Percentiles rank a stretch among this genome's conserved stretches.
Conservation (phyloP, 208 protist species). For the Kentomonas sorsogonicus region DNA sequence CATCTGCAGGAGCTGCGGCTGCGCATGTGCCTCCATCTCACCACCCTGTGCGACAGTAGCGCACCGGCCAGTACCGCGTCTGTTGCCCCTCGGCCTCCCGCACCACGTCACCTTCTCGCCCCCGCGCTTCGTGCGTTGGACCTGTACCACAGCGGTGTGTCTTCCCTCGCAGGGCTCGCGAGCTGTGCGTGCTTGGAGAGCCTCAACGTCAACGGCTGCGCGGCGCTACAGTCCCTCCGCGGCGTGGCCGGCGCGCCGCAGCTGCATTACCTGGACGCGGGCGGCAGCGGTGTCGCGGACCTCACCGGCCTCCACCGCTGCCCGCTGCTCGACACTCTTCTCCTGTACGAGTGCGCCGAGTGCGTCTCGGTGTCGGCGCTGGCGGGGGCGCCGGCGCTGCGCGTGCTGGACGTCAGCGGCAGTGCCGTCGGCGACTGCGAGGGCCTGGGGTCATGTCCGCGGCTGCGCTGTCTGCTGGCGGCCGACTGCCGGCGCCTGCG, state of each 20-base stretch:
- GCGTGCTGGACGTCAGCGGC: neutral
- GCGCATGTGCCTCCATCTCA: no score
- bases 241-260: neutral
- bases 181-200: neutral
- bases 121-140: no score
- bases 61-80: no score
- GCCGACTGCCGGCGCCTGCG: slow-evolving; percentile 5
- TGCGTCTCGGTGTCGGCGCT: neutral
- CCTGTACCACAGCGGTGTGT: neutral
- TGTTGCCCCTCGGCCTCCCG: no score
- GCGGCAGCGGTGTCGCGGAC: neutral
- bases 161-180: neutral
- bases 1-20: no score
- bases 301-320: neutral
- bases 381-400: neutral
- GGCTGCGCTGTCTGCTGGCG: neutral
- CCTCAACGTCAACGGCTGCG: slow-evolving; percentile 1
- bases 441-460: slow-evolving; percentile 2
- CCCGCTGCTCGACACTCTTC: slow-evolving; percentile 2
- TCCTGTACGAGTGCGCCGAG: neutral
- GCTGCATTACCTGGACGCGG: slow-evolving; percentile 3
- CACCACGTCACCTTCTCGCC: no score
- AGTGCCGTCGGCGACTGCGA: slow-evolving; percentile 5
- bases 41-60: no score
- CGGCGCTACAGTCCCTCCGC: neutral